These are phyloP conservation scores for Flaveria floridana DNA, from an alignment of 140 eudicot species.

Conservation along the genomic window DNA sequence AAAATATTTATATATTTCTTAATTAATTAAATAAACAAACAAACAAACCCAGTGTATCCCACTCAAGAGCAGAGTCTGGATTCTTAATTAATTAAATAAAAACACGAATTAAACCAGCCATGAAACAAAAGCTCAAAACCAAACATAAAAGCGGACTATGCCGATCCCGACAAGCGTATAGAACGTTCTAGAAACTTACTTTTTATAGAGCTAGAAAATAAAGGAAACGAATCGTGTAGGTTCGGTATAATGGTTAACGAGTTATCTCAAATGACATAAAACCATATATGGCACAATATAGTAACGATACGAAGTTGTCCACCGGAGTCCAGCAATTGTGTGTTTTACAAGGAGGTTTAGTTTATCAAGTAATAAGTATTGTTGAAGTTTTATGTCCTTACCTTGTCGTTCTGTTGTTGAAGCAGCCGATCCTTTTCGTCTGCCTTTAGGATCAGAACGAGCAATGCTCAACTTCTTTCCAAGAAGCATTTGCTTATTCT, in stretches of 20 bases:
- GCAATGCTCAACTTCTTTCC: slow-evolving; percentile 76
- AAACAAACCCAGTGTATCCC: too few relatives aligned
- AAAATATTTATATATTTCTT: not conserved
- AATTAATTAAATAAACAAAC: not conserved
- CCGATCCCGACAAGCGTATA: not conserved
- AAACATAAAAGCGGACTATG: not conserved
- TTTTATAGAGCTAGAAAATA: not conserved
- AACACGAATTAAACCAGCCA: not conserved
- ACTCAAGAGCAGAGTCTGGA: too few relatives aligned
- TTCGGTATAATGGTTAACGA: not conserved
- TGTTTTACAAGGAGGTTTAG: not conserved
- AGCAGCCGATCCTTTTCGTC: slow-evolving; percentile 38
- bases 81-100: not conserved
- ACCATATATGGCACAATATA: not conserved
- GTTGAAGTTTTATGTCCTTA: not conserved
- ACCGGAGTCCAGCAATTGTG: not conserved
- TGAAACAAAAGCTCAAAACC: not conserved
- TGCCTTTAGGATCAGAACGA: slow-evolving; percentile 77
- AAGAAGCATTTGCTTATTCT: slow-evolving; percentile 60
- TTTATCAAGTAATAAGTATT: not conserved
- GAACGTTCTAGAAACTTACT: not conserved
- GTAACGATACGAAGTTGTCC: not conserved
- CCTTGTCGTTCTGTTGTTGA: not conserved
- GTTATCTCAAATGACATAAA: slow-evolving; percentile 12
- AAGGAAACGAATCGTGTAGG: not conserved